phyloP scores from a whole-genome alignment of 2,329 filamentous ascomycete genomes.

The Aspergillus arachidicola region DNA sequence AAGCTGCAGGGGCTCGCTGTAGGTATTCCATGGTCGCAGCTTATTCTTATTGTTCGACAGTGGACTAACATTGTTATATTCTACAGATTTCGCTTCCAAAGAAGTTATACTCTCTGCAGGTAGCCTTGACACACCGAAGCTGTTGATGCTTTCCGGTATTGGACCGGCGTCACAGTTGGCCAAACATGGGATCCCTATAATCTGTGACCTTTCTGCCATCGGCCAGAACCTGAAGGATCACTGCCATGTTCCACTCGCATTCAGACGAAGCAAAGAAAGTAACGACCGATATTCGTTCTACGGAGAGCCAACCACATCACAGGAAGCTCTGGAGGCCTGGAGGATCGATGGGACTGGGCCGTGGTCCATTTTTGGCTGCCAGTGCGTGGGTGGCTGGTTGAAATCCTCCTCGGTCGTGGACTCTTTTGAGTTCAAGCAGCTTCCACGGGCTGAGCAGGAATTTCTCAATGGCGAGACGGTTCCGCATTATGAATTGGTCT shows the following conservation, averaged over 20 bases:
- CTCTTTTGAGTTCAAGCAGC: slow-evolving; percentile 53
- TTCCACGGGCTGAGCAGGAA: slow-evolving; percentile 48
- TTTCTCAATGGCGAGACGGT: slow-evolving; percentile 54
- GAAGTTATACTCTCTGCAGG: slow-evolving; percentile 46
- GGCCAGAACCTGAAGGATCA: slow-evolving; percentile 52
- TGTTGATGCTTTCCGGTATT: slow-evolving; percentile 54
- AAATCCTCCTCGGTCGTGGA: slow-evolving; percentile 44
- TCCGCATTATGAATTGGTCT: slow-evolving; percentile 60
- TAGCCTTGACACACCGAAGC: slow-evolving; percentile 42
- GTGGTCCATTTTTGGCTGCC: slow-evolving; percentile 33
- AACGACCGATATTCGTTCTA: slow-evolving; percentile 53
- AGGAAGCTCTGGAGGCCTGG: slow-evolving; percentile 53
- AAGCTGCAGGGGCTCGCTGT: slow-evolving; percentile 45
- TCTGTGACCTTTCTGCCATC: slow-evolving; percentile 44
- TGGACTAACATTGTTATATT: not conserved
- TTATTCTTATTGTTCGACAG: not conserved
- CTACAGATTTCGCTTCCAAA: slow-evolving; percentile 34
- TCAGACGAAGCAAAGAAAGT: slow-evolving; percentile 44
- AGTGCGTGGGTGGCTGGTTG: slow-evolving; percentile 41
- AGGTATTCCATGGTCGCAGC: slow-evolving; percentile 16
- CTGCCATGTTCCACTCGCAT: slow-evolving; percentile 32
- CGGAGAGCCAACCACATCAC: slow-evolving; percentile 44
- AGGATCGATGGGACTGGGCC: slow-evolving; percentile 43
- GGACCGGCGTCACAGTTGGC: slow-evolving; percentile 47
- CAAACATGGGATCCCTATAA: slow-evolving; percentile 44